phyloP scores from a whole-genome alignment of 2,329 filamentous ascomycete genomes.

The Podosphaera fusca region DNA sequence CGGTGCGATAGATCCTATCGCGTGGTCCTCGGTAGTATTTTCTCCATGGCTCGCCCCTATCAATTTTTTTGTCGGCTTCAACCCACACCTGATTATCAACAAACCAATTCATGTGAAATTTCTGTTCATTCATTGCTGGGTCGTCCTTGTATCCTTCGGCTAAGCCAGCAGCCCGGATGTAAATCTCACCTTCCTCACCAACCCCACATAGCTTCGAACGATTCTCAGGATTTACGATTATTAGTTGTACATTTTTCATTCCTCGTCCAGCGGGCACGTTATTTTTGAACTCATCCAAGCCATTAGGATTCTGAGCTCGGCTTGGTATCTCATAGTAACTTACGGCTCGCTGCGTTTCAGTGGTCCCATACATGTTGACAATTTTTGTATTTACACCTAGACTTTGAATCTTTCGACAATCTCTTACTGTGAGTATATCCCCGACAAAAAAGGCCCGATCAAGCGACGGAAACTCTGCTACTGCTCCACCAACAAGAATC shows the following conservation, averaged over 20 bases:
- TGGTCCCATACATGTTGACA: constrained; percentile 74
- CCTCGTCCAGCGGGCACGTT: constrained; percentile 65
- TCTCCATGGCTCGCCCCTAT: constrained; percentile 50
- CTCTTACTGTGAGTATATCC: constrained; percentile 65
- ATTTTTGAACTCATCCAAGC: constrained; percentile 42
- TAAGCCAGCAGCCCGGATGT: constrained; percentile 58
- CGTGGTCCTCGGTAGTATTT: constrained; percentile 57
- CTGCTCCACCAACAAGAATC: constrained; percentile 70
- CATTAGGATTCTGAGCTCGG: constrained; percentile 35
- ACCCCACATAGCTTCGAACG: constrained; percentile 46
- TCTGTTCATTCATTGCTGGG: constrained; percentile 13
- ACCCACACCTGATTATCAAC: constrained; percentile 16
- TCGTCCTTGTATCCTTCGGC: constrained; percentile 48
- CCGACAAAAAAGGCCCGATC: constrained; percentile 75
- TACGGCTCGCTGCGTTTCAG: constrained; percentile 61
- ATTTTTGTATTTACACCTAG: constrained; percentile 56
- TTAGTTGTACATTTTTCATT: constrained; percentile 72
- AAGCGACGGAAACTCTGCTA: constrained; percentile 53
- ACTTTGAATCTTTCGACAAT: constrained; percentile 53
- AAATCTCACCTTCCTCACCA: constrained; percentile 69
- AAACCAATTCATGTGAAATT: constrained; percentile 17
- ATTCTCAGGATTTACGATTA: constrained; percentile 54
- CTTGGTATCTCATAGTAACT: constrained; percentile 63
- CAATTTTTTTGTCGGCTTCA: constrained; percentile 31
- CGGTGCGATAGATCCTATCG: constrained; percentile 70